Percentiles rank a stretch among this genome's conserved stretches.
phyloP scores from a whole-genome alignment of 1,139 yeast species.

The Yamadazyma songkhlaensis region DNA sequence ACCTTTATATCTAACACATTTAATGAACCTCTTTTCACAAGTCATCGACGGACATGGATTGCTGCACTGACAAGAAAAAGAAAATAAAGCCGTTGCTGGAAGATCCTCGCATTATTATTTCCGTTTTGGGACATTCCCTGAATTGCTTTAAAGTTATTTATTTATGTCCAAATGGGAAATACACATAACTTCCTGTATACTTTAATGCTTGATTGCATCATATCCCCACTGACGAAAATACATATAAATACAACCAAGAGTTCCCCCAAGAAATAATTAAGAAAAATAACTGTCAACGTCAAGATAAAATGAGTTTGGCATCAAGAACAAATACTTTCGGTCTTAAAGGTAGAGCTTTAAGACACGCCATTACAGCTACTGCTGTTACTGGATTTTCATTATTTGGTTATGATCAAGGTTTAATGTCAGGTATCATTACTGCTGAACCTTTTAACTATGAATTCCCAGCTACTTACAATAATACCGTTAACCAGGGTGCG shows the following conservation, averaged over 20 bases:
- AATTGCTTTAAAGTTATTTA: neutral
- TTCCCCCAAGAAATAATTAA: conserved; percentile 1
- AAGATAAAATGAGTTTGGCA: conserved; percentile 26
- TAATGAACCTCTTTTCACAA: too few species aligned
- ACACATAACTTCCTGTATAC: neutral
- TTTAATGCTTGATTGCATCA: conserved; percentile 9
- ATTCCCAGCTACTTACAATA: conserved; percentile 50
- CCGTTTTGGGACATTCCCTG: neutral
- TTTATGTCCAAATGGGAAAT: neutral
- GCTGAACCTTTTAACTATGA: conserved; percentile 55
- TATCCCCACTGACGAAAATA: neutral
- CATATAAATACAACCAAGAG: neutral
- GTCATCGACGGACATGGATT: too few species aligned
- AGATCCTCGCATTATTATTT: neutral
- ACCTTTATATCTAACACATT: too few species aligned
- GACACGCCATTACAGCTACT: conserved; percentile 47
- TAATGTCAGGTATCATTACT: conserved; percentile 69
- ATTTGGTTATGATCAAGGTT: conserved; percentile 79
- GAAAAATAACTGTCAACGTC: neutral
- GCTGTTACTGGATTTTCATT: conserved; percentile 64
- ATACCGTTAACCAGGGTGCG: conserved; percentile 58
- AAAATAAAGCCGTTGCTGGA: neutral
- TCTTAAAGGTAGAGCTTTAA: conserved; percentile 40
- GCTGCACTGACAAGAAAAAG: too few species aligned
- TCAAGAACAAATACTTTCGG: conserved; percentile 44